Evolutionary conservation across 106 monocot species (phyloP).

Genomic region (Allium sativum): DNA sequence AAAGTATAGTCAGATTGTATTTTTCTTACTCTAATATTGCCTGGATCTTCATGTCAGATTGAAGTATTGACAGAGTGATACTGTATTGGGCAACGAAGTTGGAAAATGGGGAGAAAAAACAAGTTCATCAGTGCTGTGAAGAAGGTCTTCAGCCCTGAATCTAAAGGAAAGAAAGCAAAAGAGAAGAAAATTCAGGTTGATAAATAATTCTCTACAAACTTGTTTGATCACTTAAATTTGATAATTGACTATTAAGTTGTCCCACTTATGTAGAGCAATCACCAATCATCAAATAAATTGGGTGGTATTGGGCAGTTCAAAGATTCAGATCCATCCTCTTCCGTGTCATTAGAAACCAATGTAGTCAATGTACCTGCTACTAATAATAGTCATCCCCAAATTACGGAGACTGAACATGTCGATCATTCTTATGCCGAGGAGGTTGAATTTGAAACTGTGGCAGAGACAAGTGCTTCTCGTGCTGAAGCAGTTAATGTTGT

Average conservation of each 20-base stretch:
- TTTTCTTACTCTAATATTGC: not conserved
- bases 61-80: not conserved
- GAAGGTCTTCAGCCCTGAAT: constrained; percentile 69
- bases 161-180: constrained; percentile 47
- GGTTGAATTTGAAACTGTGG: constrained; percentile 36
- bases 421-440: constrained; percentile 38
- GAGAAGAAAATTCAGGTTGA: constrained; percentile 9
- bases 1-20: not conserved
- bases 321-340: constrained; percentile 18
- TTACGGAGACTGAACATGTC: constrained; percentile 17
- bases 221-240: not conserved
- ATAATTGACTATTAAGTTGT: not conserved
- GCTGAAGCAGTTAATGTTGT: constrained; percentile 32
- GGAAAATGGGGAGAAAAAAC: constrained; percentile 54
- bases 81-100: not conserved
- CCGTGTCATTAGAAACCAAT: constrained; percentile 12
- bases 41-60: not conserved
- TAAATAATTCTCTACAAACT: not conserved
- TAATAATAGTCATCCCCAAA: constrained; percentile 4
- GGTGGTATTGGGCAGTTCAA: constrained; percentile 13
- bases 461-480: constrained; percentile 28
- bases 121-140: constrained; percentile 73
- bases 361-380: constrained; percentile 12
- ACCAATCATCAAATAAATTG: constrained; percentile 3
- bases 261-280: not conserved